phyloP scores from a whole-genome alignment of 2,329 filamentous ascomycete species.

The Colletotrichum cordylinicola region DNA sequence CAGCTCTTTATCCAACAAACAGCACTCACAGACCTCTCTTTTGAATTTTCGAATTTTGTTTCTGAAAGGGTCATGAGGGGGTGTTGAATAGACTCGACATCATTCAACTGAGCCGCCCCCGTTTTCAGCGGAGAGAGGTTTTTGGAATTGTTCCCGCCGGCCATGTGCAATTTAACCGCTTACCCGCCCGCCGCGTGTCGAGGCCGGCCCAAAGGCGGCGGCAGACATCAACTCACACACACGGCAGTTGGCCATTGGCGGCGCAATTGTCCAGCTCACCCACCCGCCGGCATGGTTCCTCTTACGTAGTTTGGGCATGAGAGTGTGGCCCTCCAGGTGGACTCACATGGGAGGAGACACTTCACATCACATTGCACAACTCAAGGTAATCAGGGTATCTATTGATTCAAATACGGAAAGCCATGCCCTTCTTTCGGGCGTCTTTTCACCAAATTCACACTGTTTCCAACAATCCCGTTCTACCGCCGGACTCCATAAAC shows the following conservation, averaged over 20 bases:
- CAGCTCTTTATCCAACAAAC: neutral
- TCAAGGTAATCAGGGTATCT: neutral
- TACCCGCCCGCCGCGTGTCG: constrained; percentile 1
- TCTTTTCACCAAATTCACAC: neutral
- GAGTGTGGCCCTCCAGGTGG: neutral
- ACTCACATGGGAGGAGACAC: neutral
- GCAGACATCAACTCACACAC: neutral
- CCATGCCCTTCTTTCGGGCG: neutral
- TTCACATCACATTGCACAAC: neutral
- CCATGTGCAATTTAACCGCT: constrained; percentile 7
- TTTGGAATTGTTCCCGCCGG: neutral
- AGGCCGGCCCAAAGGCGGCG: neutral
- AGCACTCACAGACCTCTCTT: neutral
- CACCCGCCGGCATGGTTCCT: neutral
- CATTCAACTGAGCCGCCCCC: neutral
- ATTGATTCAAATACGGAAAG: neutral
- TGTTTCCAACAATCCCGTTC: neutral
- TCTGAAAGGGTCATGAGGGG: neutral
- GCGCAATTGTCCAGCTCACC: neutral
- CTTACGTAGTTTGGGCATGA: neutral
- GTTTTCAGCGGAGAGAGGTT: neutral
- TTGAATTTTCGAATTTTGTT: neutral
- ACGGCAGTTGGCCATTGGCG: neutral
- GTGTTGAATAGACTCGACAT: neutral
- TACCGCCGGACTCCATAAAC: neutral